Conservation (phyloP, 805 yeast species). For the Ogataea ganodermae region DNA sequence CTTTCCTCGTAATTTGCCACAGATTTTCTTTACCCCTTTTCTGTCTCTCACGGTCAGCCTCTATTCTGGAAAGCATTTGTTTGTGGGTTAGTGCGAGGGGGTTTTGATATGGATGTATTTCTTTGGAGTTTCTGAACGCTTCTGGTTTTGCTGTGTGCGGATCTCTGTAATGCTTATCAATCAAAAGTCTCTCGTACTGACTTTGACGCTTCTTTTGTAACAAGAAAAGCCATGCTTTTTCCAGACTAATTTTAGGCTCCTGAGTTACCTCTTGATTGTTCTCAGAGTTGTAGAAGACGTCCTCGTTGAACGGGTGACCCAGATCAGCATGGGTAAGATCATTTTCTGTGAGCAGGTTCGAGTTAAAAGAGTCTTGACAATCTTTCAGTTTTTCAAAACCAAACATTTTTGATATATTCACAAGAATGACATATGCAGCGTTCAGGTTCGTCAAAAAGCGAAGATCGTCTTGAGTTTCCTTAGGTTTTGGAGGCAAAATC, state of each 20-base stretch:
- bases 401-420: constrained; percentile 27
- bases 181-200: constrained; percentile 49
- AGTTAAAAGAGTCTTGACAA: constrained; percentile 33
- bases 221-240: constrained; percentile 48
- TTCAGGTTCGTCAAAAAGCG: constrained; percentile 33
- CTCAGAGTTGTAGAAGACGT: constrained; percentile 11
- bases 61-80: constrained; percentile 78
- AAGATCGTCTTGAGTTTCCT: constrained; percentile 15
- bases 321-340: constrained; percentile 37
- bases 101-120: neutral
- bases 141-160: constrained; percentile 9
- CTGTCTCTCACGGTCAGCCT: constrained; percentile 89
- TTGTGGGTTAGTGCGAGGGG: constrained; percentile 28
- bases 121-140: constrained; percentile 16
- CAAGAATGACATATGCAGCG: constrained; percentile 28
- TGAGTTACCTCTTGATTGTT: neutral
- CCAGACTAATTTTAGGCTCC: constrained; percentile 3
- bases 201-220: constrained; percentile 50
- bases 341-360: constrained; percentile 37
- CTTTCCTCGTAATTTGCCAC: constrained; percentile 63
- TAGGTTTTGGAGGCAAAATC: constrained; percentile 38
- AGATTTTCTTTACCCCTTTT: constrained; percentile 78
- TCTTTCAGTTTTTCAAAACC: constrained; percentile 23
- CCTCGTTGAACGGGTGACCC: constrained; percentile 37
- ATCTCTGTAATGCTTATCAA: constrained; percentile 38